phyloP scores from a whole-genome alignment of 2,329 filamentous ascomycete genomes.

The Sporothrix mexicana region DNA sequence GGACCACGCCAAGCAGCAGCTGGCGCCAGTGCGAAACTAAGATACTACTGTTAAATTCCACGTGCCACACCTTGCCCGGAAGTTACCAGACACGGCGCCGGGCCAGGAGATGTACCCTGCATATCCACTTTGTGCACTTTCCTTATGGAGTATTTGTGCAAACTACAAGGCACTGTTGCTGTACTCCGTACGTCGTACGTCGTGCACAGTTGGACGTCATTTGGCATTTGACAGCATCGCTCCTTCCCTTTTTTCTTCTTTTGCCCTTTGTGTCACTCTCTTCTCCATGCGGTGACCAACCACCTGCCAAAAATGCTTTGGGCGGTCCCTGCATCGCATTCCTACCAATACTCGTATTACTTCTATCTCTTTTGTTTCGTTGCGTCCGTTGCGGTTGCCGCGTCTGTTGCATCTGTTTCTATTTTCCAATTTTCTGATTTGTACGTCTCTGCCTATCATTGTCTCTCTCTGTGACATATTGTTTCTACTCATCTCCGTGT shows the following conservation, averaged over 20 bases:
- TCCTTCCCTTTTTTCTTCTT: background rate
- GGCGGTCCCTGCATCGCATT: background rate
- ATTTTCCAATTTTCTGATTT: background rate
- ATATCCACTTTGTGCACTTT: background rate
- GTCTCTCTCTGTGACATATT: conserved; percentile 2
- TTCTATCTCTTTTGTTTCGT: background rate
- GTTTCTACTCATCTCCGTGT: background rate
- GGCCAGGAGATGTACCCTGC: background rate
- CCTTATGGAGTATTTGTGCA: no score
- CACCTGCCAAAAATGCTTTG: conserved; percentile 7
- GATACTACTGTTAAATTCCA: conserved; percentile 21
- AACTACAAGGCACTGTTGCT: no score
- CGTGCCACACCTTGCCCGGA: conserved; percentile 27
- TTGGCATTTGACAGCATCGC: background rate
- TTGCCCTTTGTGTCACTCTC: background rate
- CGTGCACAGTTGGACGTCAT: no score
- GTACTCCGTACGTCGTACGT: no score
- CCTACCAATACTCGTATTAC: background rate
- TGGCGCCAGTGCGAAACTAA: conserved; percentile 20
- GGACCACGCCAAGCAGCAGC: conserved; percentile 1
- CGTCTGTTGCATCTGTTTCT: background rate
- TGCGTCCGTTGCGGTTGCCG: background rate
- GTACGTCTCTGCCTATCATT: background rate
- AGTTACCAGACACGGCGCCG: background rate
- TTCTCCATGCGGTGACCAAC: background rate